Evolutionary conservation across 257 asterid genomes (phyloP).

Genomic region (Lantana camara): DNA sequence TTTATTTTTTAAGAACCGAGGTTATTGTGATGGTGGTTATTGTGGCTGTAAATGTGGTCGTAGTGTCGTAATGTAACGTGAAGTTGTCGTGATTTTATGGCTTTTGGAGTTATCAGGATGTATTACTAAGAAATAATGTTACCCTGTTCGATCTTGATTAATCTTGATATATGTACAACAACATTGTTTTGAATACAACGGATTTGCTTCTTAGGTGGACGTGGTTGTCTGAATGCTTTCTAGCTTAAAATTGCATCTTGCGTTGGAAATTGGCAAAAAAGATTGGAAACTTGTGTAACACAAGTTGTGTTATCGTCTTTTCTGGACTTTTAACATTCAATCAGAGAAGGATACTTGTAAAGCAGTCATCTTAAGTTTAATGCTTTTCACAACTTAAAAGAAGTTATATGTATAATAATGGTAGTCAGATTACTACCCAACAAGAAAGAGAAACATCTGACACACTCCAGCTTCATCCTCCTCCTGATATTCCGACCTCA

Average conservation of each 20-base stretch:
- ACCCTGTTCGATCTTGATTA: constrained; percentile 12
- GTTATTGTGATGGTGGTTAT: constrained; percentile 40
- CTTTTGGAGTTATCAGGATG: constrained; percentile 14
- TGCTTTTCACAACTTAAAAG: neutral
- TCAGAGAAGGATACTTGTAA: too few species aligned
- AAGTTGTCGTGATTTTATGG: constrained; percentile 22
- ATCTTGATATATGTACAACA: constrained; percentile 29
- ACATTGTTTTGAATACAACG: constrained; percentile 29
- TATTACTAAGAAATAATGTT: constrained; percentile 33
- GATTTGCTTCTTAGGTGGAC: neutral
- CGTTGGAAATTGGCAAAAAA: too few species aligned
- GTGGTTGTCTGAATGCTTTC: too few species aligned
- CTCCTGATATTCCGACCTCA: constrained; percentile 49
- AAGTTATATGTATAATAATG: neutral
- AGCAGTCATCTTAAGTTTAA: neutral
- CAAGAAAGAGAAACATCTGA: neutral
- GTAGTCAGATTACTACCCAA: neutral
- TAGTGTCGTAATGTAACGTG: constrained; percentile 13
- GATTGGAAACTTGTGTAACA: too few species aligned
- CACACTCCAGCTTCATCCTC: constrained; percentile 54
- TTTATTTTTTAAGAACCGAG: constrained; percentile 34
- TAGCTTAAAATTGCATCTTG: too few species aligned
- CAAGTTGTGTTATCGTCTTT: too few species aligned
- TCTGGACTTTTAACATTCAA: too few species aligned
- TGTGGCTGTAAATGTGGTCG: constrained; percentile 42